These are phyloP conservation scores for Flagelloscypha sp. DNA, from an alignment of 768 basidiomycete species.

Conservation along the genomic window DNA sequence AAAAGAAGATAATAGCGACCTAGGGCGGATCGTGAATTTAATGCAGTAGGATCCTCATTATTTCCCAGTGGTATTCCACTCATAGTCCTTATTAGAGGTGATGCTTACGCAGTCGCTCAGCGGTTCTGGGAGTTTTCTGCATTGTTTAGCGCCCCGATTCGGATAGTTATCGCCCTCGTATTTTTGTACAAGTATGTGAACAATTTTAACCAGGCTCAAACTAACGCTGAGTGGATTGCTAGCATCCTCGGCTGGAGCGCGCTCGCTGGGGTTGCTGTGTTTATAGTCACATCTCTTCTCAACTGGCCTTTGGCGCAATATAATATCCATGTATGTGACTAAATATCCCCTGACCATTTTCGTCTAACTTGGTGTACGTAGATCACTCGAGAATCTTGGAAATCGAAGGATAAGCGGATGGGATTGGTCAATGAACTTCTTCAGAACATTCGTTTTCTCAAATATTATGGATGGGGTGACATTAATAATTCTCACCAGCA, in stretches of 20 bases:
- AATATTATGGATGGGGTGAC: slow-evolving; percentile 71
- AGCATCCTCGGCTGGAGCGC: slow-evolving; percentile 77
- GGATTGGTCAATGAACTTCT: slow-evolving; percentile 67
- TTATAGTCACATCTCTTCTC: slow-evolving; percentile 50
- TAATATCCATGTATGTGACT: slow-evolving; percentile 41
- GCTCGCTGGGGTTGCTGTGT: slow-evolving; percentile 59
- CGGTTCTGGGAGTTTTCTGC: slow-evolving; percentile 68
- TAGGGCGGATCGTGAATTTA: slow-evolving; percentile 67
- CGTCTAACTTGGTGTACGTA: too few species aligned
- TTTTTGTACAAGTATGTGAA: slow-evolving; percentile 62
- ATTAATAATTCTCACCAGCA: not conserved
- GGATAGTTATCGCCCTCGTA: slow-evolving; percentile 54
- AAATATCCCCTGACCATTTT: slow-evolving; percentile 4
- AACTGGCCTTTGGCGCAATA: slow-evolving; percentile 65
- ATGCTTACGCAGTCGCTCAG: slow-evolving; percentile 61
- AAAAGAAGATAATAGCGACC: slow-evolving; percentile 32
- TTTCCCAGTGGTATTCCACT: slow-evolving; percentile 2
- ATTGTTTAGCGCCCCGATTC: slow-evolving; percentile 53
- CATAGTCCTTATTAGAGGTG: slow-evolving; percentile 37
- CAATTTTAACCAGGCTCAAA: not conserved
- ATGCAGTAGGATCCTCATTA: slow-evolving; percentile 50
- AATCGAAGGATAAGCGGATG: slow-evolving; percentile 63
- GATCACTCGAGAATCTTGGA: slow-evolving; percentile 51
- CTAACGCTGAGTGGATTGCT: slow-evolving; percentile 5
- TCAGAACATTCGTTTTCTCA: slow-evolving; percentile 65